These are phyloP conservation scores for Syzygium oleosum DNA, from an alignment of 345 rosid genomes.

Conservation along the genomic window DNA sequence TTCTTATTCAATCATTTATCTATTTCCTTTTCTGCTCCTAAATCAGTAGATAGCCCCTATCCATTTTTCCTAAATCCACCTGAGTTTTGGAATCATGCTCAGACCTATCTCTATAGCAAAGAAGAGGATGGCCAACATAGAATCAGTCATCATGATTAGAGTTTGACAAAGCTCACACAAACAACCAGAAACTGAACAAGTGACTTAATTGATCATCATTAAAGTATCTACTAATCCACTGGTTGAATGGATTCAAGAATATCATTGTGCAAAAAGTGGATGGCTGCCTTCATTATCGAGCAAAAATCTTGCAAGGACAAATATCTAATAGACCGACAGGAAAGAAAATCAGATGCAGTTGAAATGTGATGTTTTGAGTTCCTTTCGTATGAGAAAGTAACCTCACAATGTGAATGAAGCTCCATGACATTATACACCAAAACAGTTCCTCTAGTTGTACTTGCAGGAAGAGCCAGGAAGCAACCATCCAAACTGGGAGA, in stretches of 20 bases:
- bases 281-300: not conserved
- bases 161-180: not conserved
- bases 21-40: not conserved
- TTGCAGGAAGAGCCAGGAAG: constrained; percentile 93
- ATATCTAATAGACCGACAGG: not conserved
- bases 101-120: not conserved
- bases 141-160: not conserved
- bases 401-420: constrained; percentile 81
- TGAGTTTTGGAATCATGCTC: not conserved
- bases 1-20: not conserved
- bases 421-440: constrained; percentile 80
- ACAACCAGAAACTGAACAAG: not conserved
- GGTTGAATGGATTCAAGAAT: not conserved
- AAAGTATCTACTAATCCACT: not conserved
- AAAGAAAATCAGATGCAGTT: not conserved
- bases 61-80: not conserved
- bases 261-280: not conserved
- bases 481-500: constrained; percentile 77
- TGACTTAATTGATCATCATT: not conserved
- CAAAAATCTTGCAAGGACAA: not conserved
- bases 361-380: not conserved
- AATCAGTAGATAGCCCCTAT: not conserved
- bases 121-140: not conserved
- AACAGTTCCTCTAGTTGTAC: constrained; percentile 67
- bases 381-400: constrained; percentile 11